phyloP scores from a whole-genome alignment of 2,329 filamentous ascomycete species.

The Alternaria longipes region DNA sequence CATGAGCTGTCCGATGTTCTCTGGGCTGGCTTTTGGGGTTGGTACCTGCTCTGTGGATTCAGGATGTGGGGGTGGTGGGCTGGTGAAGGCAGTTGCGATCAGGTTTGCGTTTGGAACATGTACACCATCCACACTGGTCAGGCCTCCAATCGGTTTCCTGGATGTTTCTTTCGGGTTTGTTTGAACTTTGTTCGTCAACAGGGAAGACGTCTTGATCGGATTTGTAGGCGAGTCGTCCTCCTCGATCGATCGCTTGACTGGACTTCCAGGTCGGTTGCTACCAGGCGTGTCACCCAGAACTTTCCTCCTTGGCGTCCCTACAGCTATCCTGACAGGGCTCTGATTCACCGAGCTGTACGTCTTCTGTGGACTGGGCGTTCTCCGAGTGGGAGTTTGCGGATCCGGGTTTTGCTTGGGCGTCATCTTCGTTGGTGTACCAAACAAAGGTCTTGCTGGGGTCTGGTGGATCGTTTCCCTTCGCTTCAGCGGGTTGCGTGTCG shows the following conservation, averaged over 20 bases:
- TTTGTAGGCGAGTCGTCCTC: not conserved
- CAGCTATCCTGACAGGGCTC: not conserved
- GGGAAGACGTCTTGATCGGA: not conserved
- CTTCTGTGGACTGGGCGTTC: conserved; percentile 13
- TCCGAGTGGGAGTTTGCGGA: not conserved
- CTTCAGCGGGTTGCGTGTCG: not conserved
- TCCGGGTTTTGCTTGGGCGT: not conserved
- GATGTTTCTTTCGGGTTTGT: not conserved
- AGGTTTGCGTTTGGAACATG: not conserved
- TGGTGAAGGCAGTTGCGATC: not conserved
- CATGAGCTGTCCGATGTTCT: conserved; percentile 29
- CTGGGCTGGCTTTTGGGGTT: conserved; percentile 1
- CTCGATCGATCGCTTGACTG: conserved; percentile 8
- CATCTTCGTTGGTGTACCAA: conserved; percentile 18
- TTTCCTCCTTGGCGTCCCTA: not conserved
- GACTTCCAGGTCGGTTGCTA: conserved; percentile 8
- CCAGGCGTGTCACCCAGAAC: not conserved
- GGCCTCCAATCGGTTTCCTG: not conserved
- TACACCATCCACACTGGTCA: not conserved
- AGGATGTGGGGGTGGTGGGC: not conserved
- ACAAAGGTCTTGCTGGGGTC: conserved; percentile 13
- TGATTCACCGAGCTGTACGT: conserved; percentile 3
- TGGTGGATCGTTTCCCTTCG: not conserved
- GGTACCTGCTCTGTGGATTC: not conserved
- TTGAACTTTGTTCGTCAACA: not conserved